Evolutionary conservation across 768 basidiomycete species (phyloP), one percentile per base, ranked within the genome.

Genomic region (Tylopilus balloui): DNA sequence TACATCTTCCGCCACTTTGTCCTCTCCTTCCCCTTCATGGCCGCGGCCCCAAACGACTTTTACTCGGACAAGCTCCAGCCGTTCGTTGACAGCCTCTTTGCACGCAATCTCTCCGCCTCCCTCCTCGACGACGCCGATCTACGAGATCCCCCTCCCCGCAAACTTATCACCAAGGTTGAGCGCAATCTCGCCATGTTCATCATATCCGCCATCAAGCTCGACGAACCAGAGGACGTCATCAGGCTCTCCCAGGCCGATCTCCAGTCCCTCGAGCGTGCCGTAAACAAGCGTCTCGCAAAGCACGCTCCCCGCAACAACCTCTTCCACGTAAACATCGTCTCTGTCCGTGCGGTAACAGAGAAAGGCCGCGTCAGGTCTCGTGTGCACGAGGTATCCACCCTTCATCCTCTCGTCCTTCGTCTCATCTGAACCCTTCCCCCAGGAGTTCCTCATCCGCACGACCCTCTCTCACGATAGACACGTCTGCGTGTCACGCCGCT

Each of bases 391-490:
- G 94, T 89, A 62, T 54, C n/a, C 14, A 44, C 50, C 28, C 50
- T 32, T n/a, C n/a, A n/a, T n/a, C 29, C 17, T 46, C 29, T 29
- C 45, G 1, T 23, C 10, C 39, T 25, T 15, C 27, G 1, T 31
- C 23, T 2, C 37, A 7, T 29, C 56, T 48, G 35, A 56, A 41
- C 48, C 42, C 36, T n/a, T n/a, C 29, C 14, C 42, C 15, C 59
- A 98, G 88, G 96, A 98, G 76, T 99, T 99, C 65, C 84, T 99
- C 57, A 82, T 99, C 25, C 82, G 92, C 25, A 98, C 94, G 0
- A 78, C 85, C 14, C 77, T 92, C 35, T 78, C 82, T 6, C 75
- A 80, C 13, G 76, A 77, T 53, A 77, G 74, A 3, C 93, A 96
- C 55, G 77, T 92, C 2, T 92, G 82, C 67, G 96, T 98, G 5